These are phyloP conservation scores for Globisporangium middletonii DNA, from an alignment of 352 stramenopile genomes.

Conservation along the genomic window DNA sequence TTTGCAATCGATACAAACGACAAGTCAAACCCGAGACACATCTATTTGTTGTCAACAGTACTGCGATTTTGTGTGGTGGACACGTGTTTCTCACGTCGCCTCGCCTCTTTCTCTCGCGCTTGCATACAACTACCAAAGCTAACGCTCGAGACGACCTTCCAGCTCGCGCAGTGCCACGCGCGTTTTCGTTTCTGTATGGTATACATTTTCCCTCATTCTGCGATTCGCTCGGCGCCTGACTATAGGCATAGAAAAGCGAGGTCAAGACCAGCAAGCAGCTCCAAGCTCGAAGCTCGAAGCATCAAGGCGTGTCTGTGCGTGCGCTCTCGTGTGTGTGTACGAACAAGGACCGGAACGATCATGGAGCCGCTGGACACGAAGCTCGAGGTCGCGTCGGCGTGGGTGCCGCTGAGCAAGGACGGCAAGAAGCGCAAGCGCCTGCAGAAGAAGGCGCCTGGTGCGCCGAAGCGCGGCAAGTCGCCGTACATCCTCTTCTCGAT, in stretches of 20 bases:
- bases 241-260: constrained; percentile 83
- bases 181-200: constrained; percentile 57
- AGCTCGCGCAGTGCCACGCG: background rate
- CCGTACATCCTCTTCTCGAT: constrained; percentile 92
- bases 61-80: no score
- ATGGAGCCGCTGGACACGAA: constrained; percentile 63
- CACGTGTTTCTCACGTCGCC: background rate
- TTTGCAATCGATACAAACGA: no score
- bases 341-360: background rate
- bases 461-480: constrained; percentile 87
- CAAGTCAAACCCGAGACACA: no score
- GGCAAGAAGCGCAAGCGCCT: constrained; percentile 88
- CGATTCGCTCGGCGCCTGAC: constrained; percentile 61
- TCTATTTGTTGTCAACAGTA: no score
- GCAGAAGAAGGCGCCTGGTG: constrained; percentile 87
- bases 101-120: background rate
- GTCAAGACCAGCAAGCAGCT: constrained; percentile 21
- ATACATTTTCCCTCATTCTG: constrained; percentile 75
- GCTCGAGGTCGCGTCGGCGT: constrained; percentile 29
- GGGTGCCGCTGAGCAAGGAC: constrained; percentile 61
- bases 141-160: background rate
- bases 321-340: background rate
- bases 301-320: constrained; percentile 5
- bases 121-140: background rate
- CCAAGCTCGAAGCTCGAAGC: background rate